Evolutionary conservation across 2,329 filamentous ascomycete genomes (phyloP), one percentile per base, ranked within the genome.

Genomic region (Apiospora malaysiana): DNA sequence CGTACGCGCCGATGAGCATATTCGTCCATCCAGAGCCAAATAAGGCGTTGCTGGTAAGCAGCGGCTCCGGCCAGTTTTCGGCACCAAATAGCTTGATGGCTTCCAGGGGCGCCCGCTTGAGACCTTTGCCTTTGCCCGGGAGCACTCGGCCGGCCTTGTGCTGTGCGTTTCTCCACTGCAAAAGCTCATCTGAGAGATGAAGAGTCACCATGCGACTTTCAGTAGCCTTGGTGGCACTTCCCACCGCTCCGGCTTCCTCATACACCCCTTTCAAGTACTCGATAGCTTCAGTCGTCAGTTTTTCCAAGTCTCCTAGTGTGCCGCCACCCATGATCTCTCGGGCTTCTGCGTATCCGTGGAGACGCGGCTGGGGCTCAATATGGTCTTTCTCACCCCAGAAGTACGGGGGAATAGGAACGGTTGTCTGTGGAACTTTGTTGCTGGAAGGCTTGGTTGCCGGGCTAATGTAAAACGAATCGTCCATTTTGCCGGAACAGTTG

Each of bases 11-110:
- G 16, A 77, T 72, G 32, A 76, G 68, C 45, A 76, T 70, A 68
- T 72, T 75, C 12, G 75, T 66, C 27, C 77, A 70, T 9, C 74
- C 74, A 43, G 70, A 72, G 18, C 76, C 74, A 68, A 75, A 75
- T 21, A 77, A 65, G 16, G 74, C 73, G 56, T 74, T 71, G 59
- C 74, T 76, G 18, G 74, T 76, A 40, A 75, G 74, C 75, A 73
- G 43, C 21, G 43, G 43, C 43, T 46, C 12, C 43, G 43, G 43
- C 43, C 43, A 46, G 16, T 21, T 6, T 16, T 46, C 43, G 10
- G 43, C 43, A 16, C 21, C 21, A 5, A 46, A 46, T 5, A 46
- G 16, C 2, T 46, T 16, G 43, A 46, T 46, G 43, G 18, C 32
- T 46, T 21, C 21, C 43, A 21, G 43, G 16, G 43, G 21, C 21